Percentiles rank a stretch among this genome's conserved stretches.
phyloP scores from a whole-genome alignment of 306 rosid species.

The Malus sylvestris region DNA sequence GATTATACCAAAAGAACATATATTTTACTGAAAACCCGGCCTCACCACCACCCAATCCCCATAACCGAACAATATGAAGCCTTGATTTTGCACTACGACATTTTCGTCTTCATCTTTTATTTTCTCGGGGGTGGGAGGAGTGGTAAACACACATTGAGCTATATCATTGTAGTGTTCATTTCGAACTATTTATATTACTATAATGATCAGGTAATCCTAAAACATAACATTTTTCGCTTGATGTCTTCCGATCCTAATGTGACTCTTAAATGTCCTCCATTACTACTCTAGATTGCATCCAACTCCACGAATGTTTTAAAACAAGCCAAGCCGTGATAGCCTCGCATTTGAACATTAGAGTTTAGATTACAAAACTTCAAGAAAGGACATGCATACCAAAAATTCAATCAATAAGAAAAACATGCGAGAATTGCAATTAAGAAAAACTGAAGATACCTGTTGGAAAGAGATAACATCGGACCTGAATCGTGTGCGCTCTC shows the following conservation, averaged over 20 bases:
- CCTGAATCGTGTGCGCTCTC: constrained; percentile 92
- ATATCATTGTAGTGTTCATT: not conserved
- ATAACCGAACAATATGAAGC: not conserved
- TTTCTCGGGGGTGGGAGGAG: not conserved
- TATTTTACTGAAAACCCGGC: not conserved
- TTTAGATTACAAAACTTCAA: not conserved
- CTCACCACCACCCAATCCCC: not conserved
- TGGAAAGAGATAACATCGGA: constrained; percentile 95
- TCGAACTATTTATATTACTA: not conserved
- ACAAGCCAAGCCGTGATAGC: not conserved
- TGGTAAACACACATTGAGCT: not conserved
- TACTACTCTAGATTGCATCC: not conserved
- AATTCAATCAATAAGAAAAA: not conserved
- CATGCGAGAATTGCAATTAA: not conserved
- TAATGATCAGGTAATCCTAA: not conserved
- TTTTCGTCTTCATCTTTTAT: not conserved
- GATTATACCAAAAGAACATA: not conserved
- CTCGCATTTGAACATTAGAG: not conserved
- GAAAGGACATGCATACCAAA: not conserved
- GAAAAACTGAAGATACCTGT: constrained; percentile 48
- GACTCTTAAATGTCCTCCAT: not conserved
- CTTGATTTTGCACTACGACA: not conserved
- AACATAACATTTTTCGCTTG: not conserved
- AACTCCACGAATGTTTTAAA: not conserved
- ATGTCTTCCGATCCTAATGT: not conserved